These are phyloP conservation scores for Saccharomyces hybrid DNA, from an alignment of 1,139 yeast species.

Conservation along the genomic window DNA sequence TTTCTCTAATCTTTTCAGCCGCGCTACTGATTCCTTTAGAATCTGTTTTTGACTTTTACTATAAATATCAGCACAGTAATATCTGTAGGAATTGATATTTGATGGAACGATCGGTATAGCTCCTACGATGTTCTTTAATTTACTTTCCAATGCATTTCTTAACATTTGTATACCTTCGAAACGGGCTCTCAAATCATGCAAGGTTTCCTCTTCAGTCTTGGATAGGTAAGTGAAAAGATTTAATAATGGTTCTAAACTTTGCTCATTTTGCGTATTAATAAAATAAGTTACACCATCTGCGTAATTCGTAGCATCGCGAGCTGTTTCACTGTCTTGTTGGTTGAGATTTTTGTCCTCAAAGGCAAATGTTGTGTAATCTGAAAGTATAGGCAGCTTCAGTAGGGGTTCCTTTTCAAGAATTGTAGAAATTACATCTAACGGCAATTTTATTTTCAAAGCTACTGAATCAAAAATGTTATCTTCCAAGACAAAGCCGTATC, in stretches of 20 bases:
- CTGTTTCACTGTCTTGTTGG: constrained; percentile 11
- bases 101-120: too few relatives aligned
- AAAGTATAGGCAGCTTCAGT: constrained; percentile 41
- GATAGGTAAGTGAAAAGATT: constrained; percentile 48
- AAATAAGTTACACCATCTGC: constrained; percentile 42
- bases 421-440: constrained; percentile 28
- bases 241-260: constrained; percentile 33
- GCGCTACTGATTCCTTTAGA: constrained; percentile 15
- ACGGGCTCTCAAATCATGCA: constrained; percentile 44
- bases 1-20: constrained; percentile 22
- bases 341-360: constrained; percentile 21
- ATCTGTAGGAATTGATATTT: constrained; percentile 13
- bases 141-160: constrained; percentile 22
- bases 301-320: constrained; percentile 12
- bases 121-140: constrained; percentile 7
- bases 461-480: constrained; percentile 58
- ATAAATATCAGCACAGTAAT: constrained; percentile 19
- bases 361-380: constrained; percentile 36
- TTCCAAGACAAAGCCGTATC: constrained; percentile 62
- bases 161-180: constrained; percentile 47
- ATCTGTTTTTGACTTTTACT: constrained; percentile 20
- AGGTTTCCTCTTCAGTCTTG: constrained; percentile 39
- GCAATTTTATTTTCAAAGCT: constrained; percentile 47
- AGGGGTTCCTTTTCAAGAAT: constrained; percentile 35
- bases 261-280: constrained; percentile 29